Evolutionary conservation across 371 early-diverging fungal species (phyloP), one percentile per base, ranked within the genome.

Genomic region (Rhizopus delemar): DNA sequence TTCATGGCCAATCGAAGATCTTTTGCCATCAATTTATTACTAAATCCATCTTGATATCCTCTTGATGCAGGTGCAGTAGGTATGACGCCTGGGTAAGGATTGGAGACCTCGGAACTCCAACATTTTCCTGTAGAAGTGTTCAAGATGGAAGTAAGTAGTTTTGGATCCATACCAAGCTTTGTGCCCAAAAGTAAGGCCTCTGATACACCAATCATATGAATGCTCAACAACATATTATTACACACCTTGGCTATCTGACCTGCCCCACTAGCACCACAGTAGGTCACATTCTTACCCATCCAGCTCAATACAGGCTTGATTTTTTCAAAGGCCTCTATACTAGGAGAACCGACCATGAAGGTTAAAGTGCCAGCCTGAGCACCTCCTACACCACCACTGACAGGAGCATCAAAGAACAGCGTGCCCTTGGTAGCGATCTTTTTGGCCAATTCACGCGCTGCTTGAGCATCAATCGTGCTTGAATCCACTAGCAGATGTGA

Each of bases 231-330:
- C 91, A 98, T 92, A 72, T 98, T 98, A 82, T 98, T 98, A 80
- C 96, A 95, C 41, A 97, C 88, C 73, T 98, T 98, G 53, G 95
- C 97, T 3, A 93, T 90, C 66, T 94, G 95, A 3, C 99, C 99
- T 16, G 85, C 86, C 5, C 98, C 98, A 65, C 84, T 75, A 12
- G 61, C 72, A 13, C 97, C 99, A 77, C 98, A 97, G 66, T 90
- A 83, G n/a, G 95, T 86, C 55, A 96, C 90, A 65, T 93, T 95
- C 68, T 91, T 90, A 34, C 97, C 99, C 99, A 98, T 98, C 51
- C 73, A 66, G 34, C 69, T 65, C 51, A 98, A 70, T 22, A 85
- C 71, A 8, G 86, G 83, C 58, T 89, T 87, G 16, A 86, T 90
- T 4, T 61, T 39, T 4, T 88, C 84, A 69, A 93, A 92, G 31